phyloP scores from a whole-genome alignment of 2,329 filamentous ascomycete species.

The Neocatenulostroma microsporum region DNA sequence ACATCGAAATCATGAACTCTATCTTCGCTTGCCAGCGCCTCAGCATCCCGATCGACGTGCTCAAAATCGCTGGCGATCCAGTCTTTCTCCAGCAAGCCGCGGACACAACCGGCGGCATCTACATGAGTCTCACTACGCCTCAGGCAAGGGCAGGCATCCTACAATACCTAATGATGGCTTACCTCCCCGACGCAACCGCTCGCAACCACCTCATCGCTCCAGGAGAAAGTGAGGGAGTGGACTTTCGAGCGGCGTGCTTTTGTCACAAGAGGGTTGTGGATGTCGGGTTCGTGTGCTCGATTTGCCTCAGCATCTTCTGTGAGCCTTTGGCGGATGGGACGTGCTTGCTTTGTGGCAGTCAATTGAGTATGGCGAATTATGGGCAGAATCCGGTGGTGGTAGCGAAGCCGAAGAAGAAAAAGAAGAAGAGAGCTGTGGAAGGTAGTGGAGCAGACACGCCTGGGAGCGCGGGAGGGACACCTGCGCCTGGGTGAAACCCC shows the following conservation, averaged over 20 bases:
- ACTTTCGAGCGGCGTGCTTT: constrained; percentile 97
- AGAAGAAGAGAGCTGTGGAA: constrained; percentile 50
- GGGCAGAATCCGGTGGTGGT: constrained; percentile 70
- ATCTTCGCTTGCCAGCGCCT: constrained; percentile 91
- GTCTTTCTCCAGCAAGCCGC: constrained; percentile 91
- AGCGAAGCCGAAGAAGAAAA: constrained; percentile 65
- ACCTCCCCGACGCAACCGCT: constrained; percentile 63
- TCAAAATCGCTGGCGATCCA: constrained; percentile 75
- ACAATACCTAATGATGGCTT: constrained; percentile 91
- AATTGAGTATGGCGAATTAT: constrained; percentile 66
- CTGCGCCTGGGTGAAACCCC: constrained; percentile 17
- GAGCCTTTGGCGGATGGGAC: constrained; percentile 54
- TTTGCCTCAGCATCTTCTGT: constrained; percentile 93
- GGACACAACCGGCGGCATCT: constrained; percentile 63
- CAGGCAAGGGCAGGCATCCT: constrained; percentile 54
- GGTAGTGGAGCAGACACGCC: constrained; percentile 38
- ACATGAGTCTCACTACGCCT: constrained; percentile 46
- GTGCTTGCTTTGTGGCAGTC: constrained; percentile 77
- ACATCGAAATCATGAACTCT: constrained; percentile 97
- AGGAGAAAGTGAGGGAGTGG: constrained; percentile 69
- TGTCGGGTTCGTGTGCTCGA: constrained; percentile 89
- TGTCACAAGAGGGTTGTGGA: constrained; percentile 89
- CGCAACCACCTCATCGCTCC: constrained; percentile 64
- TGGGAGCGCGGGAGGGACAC: constrained; percentile 23
- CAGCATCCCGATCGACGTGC: constrained; percentile 83